Conservation (phyloP, 441 rosid species). For the Pelargonium cotyledonis region DNA sequence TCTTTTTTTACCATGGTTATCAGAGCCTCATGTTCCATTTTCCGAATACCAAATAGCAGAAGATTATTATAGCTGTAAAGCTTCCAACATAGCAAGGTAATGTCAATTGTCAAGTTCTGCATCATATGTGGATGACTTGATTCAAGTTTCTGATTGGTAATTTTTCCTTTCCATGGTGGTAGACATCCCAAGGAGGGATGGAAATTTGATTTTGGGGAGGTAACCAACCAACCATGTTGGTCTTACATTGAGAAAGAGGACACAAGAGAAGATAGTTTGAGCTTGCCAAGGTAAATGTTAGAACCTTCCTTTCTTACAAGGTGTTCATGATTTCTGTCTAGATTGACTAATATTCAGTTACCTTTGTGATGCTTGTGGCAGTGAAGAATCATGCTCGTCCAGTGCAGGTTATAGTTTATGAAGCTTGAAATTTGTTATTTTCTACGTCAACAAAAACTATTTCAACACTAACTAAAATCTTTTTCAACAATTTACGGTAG, state of each 20-base stretch:
- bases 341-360: conserved; percentile 23
- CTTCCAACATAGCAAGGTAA: conserved; percentile 30
- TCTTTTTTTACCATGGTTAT: conserved; percentile 13
- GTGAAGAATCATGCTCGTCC: conserved; percentile 83
- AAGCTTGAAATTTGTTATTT: conserved; percentile 15
- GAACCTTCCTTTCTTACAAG: conserved; percentile 14
- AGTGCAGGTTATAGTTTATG: conserved; percentile 49
- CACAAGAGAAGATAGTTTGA: conserved; percentile 37
- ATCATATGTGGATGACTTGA: background rate
- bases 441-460: conserved; percentile 14
- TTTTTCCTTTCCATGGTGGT: conserved; percentile 21
- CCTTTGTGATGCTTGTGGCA: conserved; percentile 30
- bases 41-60: conserved; percentile 30
- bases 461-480: conserved; percentile 8
- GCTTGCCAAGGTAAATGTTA: conserved; percentile 48
- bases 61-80: conserved; percentile 26
- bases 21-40: conserved; percentile 26
- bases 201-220: conserved; percentile 26
- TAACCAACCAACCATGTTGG: conserved; percentile 31
- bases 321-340: conserved; percentile 15
- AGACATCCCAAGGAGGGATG: conserved; percentile 22
- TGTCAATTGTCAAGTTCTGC: conserved; percentile 15
- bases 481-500: conserved; percentile 24
- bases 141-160: conserved; percentile 1
- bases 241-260: conserved; percentile 34